Evolutionary conservation across 371 early-diverging fungal species (phyloP).

Genomic region (Catenaria anguillulae): DNA sequence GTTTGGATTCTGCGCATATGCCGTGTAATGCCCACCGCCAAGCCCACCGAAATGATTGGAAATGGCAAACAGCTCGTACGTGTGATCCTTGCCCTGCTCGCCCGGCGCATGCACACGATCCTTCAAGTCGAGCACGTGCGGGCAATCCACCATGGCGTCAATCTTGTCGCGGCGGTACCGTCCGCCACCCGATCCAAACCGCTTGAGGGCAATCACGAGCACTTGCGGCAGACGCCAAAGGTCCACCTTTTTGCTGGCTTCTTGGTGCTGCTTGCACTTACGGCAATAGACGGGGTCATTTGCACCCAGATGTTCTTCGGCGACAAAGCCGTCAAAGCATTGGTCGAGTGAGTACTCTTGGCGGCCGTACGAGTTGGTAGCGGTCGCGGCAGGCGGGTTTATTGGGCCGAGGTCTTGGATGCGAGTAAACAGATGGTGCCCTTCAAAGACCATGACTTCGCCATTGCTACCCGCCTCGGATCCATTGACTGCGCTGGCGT

Average conservation of each 20-base stretch:
- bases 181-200: slow-evolving; percentile 53
- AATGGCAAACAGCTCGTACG: slow-evolving; percentile 77
- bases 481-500: too few relatives aligned
- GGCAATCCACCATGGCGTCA: slow-evolving; percentile 66
- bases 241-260: slow-evolving; percentile 70
- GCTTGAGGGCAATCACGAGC: slow-evolving; percentile 79
- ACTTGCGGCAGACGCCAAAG: slow-evolving; percentile 72
- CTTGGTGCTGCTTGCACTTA: slow-evolving; percentile 59
- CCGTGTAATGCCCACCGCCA: slow-evolving; percentile 91
- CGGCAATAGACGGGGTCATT: slow-evolving; percentile 76
- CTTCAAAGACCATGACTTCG: too few relatives aligned
- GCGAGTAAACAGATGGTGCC: too few relatives aligned
- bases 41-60: slow-evolving; percentile 84
- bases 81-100: slow-evolving; percentile 9
- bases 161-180: slow-evolving; percentile 70
- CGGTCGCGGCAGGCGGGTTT: too few relatives aligned
- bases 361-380: neutral
- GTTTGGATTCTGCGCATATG: slow-evolving; percentile 63
- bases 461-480: too few relatives aligned
- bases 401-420: too few relatives aligned
- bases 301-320: slow-evolving; percentile 64
- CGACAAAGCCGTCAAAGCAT: slow-evolving; percentile 64
- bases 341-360: slow-evolving; percentile 28
- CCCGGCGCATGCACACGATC: slow-evolving; percentile 24
- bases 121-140: slow-evolving; percentile 50